A percentile compares a stretch with the other conserved stretches of the same genome.
phyloP scores from a whole-genome alignment of 2,329 filamentous ascomycete genomes.

The Pseudogymnoascus destructans region DNA sequence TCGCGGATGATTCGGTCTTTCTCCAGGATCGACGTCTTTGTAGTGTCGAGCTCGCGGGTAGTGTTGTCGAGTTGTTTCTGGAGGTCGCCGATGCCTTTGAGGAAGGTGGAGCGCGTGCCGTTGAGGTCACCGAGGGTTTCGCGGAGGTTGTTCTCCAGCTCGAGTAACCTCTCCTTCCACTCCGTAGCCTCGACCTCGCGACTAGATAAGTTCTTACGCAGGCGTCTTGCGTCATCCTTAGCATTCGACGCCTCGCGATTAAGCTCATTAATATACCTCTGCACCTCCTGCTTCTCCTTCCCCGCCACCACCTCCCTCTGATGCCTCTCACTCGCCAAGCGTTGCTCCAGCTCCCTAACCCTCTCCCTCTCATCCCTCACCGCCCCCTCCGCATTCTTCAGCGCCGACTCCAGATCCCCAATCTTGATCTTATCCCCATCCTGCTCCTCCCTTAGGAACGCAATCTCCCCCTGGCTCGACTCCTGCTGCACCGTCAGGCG shows the following conservation, averaged over 20 bases:
- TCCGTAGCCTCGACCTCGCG: slow-evolving; percentile 80
- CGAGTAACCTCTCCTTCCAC: slow-evolving; percentile 82
- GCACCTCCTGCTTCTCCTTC: slow-evolving; percentile 87
- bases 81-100: slow-evolving; percentile 76
- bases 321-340: slow-evolving; percentile 66
- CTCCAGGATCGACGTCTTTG: slow-evolving; percentile 67
- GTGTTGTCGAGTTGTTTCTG: slow-evolving; percentile 80
- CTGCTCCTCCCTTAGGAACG: slow-evolving; percentile 91
- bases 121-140: slow-evolving; percentile 79
- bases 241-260: slow-evolving; percentile 69
- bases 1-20: slow-evolving; percentile 85
- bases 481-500: slow-evolving; percentile 83
- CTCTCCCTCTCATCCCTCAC: slow-evolving; percentile 79
- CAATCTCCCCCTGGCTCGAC: slow-evolving; percentile 82
- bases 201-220: slow-evolving; percentile 71
- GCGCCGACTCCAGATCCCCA: slow-evolving; percentile 73
- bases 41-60: slow-evolving; percentile 65
- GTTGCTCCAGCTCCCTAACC: slow-evolving; percentile 55
- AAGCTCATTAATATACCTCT: slow-evolving; percentile 84
- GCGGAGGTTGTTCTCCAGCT: slow-evolving; percentile 78
- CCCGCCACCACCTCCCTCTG: slow-evolving; percentile 79
- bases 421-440: slow-evolving; percentile 97
- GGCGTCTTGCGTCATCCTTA: slow-evolving; percentile 72
- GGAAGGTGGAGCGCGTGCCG: slow-evolving; percentile 70
- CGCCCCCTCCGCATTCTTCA: slow-evolving; percentile 65